These are phyloP conservation scores for Prinsepia uniflora DNA, from an alignment of 306 rosid species.

Conservation along the genomic window DNA sequence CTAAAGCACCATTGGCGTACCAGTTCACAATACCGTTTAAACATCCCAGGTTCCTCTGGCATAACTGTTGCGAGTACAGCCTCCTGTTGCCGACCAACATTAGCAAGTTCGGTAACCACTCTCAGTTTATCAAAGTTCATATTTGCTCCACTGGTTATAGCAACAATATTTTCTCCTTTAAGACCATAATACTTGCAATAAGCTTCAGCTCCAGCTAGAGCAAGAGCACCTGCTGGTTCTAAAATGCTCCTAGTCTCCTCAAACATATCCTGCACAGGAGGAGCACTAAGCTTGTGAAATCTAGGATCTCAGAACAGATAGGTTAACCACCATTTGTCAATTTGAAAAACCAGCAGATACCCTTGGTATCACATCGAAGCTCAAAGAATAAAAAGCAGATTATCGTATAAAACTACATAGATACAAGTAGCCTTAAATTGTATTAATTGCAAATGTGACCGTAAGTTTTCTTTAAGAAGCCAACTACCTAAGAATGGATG, in stretches of 20 bases:
- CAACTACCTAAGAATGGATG: neutral
- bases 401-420: neutral
- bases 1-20: constrained; percentile 39
- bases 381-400: neutral
- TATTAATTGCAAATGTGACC: neutral
- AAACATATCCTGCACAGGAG: constrained; percentile 77
- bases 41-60: constrained; percentile 88
- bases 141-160: constrained; percentile 92
- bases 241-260: constrained; percentile 92
- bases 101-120: constrained; percentile 86
- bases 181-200: constrained; percentile 90
- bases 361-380: neutral
- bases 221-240: constrained; percentile 98
- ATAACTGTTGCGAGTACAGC: constrained; percentile 71
- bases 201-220: constrained; percentile 99
- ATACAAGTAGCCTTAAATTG: neutral
- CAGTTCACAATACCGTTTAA: constrained; percentile 73
- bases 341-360: neutral
- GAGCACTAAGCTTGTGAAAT: constrained; percentile 23
- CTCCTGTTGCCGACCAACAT: constrained; percentile 92
- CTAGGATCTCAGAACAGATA: constrained; percentile 4
- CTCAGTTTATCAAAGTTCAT: constrained; percentile 94
- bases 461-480: neutral
- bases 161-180: constrained; percentile 78
- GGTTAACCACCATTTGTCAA: neutral